Evolutionary conservation across 306 rosid genomes (phyloP).

Genomic region (Corylus americana): DNA sequence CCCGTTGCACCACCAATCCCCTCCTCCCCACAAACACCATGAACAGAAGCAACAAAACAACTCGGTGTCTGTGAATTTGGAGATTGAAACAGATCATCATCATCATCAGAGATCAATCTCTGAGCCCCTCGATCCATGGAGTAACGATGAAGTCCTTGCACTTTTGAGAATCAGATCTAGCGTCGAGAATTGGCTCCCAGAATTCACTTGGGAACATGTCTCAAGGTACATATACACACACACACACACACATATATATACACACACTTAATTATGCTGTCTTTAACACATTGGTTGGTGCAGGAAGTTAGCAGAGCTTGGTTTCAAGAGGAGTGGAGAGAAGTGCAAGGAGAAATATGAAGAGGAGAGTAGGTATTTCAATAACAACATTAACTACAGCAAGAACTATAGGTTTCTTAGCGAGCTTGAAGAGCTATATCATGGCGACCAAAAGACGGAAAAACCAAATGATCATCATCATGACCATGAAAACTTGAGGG

Average conservation of each 20-base stretch:
- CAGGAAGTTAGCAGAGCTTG: conserved; percentile 84
- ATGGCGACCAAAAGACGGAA: conserved; percentile 16
- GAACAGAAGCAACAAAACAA: conserved; percentile 25
- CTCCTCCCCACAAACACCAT: conserved; percentile 22
- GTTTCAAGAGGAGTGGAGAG: conserved; percentile 72
- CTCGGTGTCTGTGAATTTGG: conserved; percentile 33
- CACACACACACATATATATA: no score
- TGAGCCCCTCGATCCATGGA: conserved; percentile 50
- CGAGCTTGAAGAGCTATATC: conserved; percentile 69
- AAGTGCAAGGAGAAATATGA: conserved; percentile 88
- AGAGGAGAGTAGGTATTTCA: conserved; percentile 69
- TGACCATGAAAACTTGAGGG: background rate
- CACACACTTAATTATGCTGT: no score
- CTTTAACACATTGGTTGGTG: conserved; percentile 36
- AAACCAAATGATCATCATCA: conserved; percentile 9
- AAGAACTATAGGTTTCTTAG: conserved; percentile 52
- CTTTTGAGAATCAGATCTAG: conserved; percentile 82
- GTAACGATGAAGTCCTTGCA: conserved; percentile 64
- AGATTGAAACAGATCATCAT: conserved; percentile 25
- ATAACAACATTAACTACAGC: conserved; percentile 41
- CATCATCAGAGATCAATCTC: conserved; percentile 19
- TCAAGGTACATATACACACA: conserved; percentile 52
- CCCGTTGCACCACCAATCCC: conserved; percentile 38
- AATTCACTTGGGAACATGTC: conserved; percentile 84
- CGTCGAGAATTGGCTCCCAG: conserved; percentile 72